Conservation (phyloP, 305 asterid species). For the Solanum hybrid region DNA sequence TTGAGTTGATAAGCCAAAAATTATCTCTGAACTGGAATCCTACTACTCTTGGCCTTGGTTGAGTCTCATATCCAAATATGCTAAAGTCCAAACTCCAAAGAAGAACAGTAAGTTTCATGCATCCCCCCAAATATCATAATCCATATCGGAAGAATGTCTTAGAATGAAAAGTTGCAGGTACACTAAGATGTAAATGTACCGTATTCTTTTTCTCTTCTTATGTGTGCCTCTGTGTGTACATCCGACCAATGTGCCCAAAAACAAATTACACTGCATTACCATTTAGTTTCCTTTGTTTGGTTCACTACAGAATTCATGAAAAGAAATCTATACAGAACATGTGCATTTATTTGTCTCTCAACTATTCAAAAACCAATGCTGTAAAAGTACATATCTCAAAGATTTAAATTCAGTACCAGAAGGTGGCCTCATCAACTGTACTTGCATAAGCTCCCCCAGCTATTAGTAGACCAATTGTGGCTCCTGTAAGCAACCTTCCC, state of each 20-base stretch:
- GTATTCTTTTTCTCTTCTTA: background rate
- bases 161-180: background rate
- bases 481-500: slow-evolving; percentile 88
- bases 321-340: background rate
- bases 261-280: background rate
- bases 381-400: background rate
- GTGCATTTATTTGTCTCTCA: background rate
- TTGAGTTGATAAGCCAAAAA: background rate
- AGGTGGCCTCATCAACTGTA: slow-evolving; percentile 97
- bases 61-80: background rate
- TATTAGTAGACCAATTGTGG: slow-evolving; percentile 76
- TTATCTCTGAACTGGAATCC: background rate
- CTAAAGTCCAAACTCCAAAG: background rate
- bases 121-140: background rate
- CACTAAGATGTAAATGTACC: background rate
- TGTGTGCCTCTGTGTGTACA: background rate
- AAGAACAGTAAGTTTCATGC: background rate
- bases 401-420: slow-evolving; percentile 49
- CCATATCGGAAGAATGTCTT: background rate
- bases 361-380: background rate
- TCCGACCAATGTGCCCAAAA: background rate
- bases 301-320: background rate
- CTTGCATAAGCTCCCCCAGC: slow-evolving; percentile 99
- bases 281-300: background rate
- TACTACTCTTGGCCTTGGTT: background rate